phyloP scores from a whole-genome alignment of 352 stramenopile species.

The Globisporangium nagaii region DNA sequence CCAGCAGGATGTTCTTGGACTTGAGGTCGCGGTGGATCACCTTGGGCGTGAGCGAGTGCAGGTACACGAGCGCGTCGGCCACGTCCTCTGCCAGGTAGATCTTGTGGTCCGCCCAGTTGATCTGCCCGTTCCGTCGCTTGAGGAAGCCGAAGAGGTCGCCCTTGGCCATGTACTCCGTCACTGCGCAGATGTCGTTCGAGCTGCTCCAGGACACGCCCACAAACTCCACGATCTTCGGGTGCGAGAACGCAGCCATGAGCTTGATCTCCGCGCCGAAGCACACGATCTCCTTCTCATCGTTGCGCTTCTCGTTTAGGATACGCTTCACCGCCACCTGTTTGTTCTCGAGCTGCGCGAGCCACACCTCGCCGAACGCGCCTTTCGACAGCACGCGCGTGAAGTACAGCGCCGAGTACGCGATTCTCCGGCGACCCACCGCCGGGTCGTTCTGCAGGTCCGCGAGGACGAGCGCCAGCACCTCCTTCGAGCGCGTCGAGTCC shows the following conservation, averaged over 20 bases:
- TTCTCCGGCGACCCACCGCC: slow-evolving; percentile 40
- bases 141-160: slow-evolving; percentile 73
- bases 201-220: slow-evolving; percentile 72
- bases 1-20: slow-evolving; percentile 73
- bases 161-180: slow-evolving; percentile 82
- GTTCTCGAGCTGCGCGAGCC: slow-evolving; percentile 77
- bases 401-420: slow-evolving; percentile 69
- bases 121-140: slow-evolving; percentile 54
- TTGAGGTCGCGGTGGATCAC: slow-evolving; percentile 82
- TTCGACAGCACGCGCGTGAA: slow-evolving; percentile 83
- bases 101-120: slow-evolving; percentile 74
- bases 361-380: slow-evolving; percentile 84
- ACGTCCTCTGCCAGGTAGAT: slow-evolving; percentile 71
- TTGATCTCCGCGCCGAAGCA: slow-evolving; percentile 83
- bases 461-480: slow-evolving; percentile 53
- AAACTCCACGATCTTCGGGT: slow-evolving; percentile 83
- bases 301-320: slow-evolving; percentile 75
- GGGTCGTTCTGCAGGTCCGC: slow-evolving; percentile 64
- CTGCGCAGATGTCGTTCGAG: slow-evolving; percentile 58
- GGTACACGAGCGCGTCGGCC: slow-evolving; percentile 60
- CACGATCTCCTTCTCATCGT: slow-evolving; percentile 82
- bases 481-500: slow-evolving; percentile 30
- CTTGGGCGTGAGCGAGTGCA: slow-evolving; percentile 66
- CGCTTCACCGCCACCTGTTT: slow-evolving; percentile 77
- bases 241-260: slow-evolving; percentile 76